A percentile compares a stretch with the other conserved stretches of the same genome.
phyloP scores from a whole-genome alignment of 176 grass and related monocot species.

The Tillandsia leiboldiana region DNA sequence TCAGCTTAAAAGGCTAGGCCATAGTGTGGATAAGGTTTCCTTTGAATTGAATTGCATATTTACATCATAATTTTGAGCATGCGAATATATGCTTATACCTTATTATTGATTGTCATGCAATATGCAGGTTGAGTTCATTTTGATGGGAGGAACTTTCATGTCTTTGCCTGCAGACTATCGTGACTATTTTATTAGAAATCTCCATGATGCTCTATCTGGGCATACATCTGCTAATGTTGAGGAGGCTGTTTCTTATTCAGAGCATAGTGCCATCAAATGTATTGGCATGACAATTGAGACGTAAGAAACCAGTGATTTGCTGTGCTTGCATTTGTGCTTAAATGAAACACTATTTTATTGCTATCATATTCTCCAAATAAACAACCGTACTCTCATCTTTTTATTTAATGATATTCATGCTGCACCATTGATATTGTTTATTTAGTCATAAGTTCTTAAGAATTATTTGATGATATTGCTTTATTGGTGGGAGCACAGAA shows the following conservation, averaged over 20 bases:
- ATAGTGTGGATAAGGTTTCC: constrained; percentile 95
- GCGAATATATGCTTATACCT: background rate
- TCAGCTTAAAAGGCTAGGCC: constrained; percentile 94
- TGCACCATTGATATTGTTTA: background rate
- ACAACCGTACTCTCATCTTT: background rate
- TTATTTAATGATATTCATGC: background rate
- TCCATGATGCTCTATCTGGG: constrained; percentile 88
- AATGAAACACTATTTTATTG: no score
- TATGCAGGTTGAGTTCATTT: constrained; percentile 84
- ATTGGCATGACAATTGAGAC: constrained; percentile 99
- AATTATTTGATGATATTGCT: background rate
- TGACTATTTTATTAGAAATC: constrained; percentile 98
- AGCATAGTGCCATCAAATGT: constrained; percentile 88
- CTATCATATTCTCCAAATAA: no score
- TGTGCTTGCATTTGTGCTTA: background rate
- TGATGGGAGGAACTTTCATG: constrained; percentile 99
- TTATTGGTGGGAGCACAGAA: constrained; percentile 31
- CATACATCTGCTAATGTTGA: constrained; percentile 97
- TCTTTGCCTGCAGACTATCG: constrained; percentile 86
- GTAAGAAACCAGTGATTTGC: constrained; percentile 25
- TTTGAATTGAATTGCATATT: constrained; percentile 3
- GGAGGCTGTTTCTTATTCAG: constrained; percentile 94
- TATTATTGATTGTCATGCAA: background rate
- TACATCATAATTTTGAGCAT: background rate
- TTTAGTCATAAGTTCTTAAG: background rate